Percentiles rank a stretch among this genome's conserved stretches.
phyloP scores from a whole-genome alignment of 2,329 filamentous ascomycete genomes.

The Orbilia oligospora region DNA sequence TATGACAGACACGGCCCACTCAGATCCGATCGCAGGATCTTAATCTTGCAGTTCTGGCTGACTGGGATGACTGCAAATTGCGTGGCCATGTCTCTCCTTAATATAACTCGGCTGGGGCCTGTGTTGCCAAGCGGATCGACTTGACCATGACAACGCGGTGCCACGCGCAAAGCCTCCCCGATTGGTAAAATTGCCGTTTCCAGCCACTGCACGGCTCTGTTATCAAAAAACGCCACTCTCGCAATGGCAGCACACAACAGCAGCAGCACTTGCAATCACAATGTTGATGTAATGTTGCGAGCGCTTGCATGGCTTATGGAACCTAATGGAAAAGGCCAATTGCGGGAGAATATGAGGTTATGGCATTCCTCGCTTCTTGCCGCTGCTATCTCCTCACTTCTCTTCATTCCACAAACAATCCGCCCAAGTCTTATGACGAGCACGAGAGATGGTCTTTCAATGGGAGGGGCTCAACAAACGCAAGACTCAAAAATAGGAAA shows the following conservation, averaged over 20 bases:
- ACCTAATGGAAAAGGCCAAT: conserved; percentile 46
- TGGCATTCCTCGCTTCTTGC: conserved; percentile 42
- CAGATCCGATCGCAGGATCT: conserved; percentile 20
- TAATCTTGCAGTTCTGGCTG: conserved; percentile 19
- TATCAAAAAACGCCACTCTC: conserved; percentile 7
- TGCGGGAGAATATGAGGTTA: conserved; percentile 1
- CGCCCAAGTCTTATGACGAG: not conserved
- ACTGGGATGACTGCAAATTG: conserved; percentile 43
- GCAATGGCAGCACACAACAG: not conserved
- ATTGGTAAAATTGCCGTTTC: conserved; percentile 40
- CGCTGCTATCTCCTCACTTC: conserved; percentile 6
- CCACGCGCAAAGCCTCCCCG: conserved; percentile 25
- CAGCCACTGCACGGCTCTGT: conserved; percentile 44
- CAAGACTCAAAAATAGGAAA: conserved; percentile 4
- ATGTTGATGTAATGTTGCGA: not conserved
- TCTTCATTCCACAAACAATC: conserved; percentile 17
- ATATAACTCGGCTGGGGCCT: conserved; percentile 16
- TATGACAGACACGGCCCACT: conserved; percentile 18
- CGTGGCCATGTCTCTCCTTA: conserved; percentile 56
- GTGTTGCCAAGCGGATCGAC: conserved; percentile 42
- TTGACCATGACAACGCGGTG: conserved; percentile 39
- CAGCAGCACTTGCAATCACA: not conserved
- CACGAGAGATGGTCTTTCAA: not conserved
- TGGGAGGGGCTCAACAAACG: not conserved
- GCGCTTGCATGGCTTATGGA: conserved; percentile 41